Base-by-base conservation (phyloP, 768 basidiomycete genomes). In the Tylopilus intermedius region DNA sequence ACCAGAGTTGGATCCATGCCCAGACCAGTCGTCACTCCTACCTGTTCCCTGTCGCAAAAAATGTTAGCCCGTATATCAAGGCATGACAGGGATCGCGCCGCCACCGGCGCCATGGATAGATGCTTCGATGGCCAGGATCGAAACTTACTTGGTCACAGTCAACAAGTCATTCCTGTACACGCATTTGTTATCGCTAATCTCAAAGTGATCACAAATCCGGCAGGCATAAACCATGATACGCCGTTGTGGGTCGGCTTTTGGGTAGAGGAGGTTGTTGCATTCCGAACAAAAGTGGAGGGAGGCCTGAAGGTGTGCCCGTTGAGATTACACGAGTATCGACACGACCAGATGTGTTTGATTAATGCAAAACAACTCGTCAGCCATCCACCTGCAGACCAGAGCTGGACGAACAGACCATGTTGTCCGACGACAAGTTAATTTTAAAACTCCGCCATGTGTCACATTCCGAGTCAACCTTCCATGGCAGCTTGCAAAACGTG, bases 181-280 rank as follows among this genome's bases (percentile, higher is more conserved):
- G 63, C 90, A 91, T 61, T 84, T 84, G 68, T 93, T 92, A 18
- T 88, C 85, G 24, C 86, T 84, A 55, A 84, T 80, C 71, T 96
- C 92, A 58, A 90, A 84, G 68, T 88, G 91, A 1, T 76, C 70
- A 69, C 94, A 97, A 64, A 95, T 96, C 46, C 93, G 80, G 67
- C 94, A 97, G 2, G 86, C 86, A 60, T 94, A 94, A 40, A 94
- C 81, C 80, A 97, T 86, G 50, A 87, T 81, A 43, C 87, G 80
- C 44, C 93, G 84, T 56, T 85, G 79, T 51, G 82, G 83, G 71
- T 96, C 94, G 40, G 90, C 94, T 73, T 94, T 86, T 21, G 93
- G 93, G 68, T 95, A 94, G 48, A 96, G 78, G 27, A 96, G 79
- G 67, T 96, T 95, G 74, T 94, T 94, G 77, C 93, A 95, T 76